Evolutionary conservation across 768 basidiomycete species (phyloP).

Genomic region (Dioszegia crocea): DNA sequence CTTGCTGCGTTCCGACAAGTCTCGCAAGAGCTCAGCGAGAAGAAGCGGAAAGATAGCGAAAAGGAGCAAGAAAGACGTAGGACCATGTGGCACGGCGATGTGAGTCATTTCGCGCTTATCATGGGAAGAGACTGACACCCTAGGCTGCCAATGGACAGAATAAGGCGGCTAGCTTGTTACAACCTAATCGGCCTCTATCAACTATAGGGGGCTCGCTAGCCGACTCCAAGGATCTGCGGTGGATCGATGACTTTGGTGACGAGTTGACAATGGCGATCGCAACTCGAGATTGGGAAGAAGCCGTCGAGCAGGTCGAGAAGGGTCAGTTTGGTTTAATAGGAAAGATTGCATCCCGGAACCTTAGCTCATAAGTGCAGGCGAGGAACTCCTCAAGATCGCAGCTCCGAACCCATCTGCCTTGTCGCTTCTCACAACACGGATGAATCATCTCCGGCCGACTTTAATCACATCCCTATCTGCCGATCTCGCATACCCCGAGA

Average conservation of each 20-base stretch:
- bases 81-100: constrained; percentile 53
- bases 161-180: constrained; percentile 63
- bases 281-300: constrained; percentile 79
- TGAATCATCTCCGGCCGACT: constrained; percentile 63
- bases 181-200: constrained; percentile 55
- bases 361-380: constrained; percentile 11
- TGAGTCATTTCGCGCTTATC: constrained; percentile 51
- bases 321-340: constrained; percentile 53
- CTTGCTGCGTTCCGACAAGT: constrained; percentile 83
- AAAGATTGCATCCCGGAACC: not conserved
- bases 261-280: constrained; percentile 87
- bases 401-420: constrained; percentile 26
- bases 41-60: constrained; percentile 87
- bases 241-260: constrained; percentile 86
- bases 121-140: not conserved
- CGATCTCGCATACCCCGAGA: constrained; percentile 68
- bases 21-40: constrained; percentile 81
- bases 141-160: not conserved
- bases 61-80: constrained; percentile 86
- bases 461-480: constrained; percentile 67
- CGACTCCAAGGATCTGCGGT: constrained; percentile 66
- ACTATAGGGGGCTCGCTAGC: constrained; percentile 61
- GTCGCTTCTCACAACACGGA: constrained; percentile 54
- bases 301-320: constrained; percentile 76
- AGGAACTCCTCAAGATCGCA: constrained; percentile 50